phyloP scores from a whole-genome alignment of 2,329 filamentous ascomycete genomes.

The Myriosclerotinia curreyana region DNA sequence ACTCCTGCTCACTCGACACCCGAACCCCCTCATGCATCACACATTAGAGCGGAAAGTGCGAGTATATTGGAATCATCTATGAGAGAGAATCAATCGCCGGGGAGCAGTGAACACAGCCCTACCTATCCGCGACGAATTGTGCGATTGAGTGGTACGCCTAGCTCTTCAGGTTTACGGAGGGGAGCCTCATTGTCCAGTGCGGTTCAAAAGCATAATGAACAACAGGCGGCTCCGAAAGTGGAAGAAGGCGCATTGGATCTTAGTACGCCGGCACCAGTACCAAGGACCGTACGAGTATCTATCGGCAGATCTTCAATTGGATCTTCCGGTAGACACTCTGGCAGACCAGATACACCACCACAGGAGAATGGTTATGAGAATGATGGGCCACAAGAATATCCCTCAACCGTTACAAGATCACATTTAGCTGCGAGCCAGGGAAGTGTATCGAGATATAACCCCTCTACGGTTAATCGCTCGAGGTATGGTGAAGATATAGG shows the following conservation, averaged over 20 bases:
- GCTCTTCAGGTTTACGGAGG: constrained; percentile 33
- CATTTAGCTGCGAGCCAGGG: constrained; percentile 48
- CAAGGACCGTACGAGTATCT: constrained; percentile 35
- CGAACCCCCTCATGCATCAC: constrained; percentile 24
- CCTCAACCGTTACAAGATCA: constrained; percentile 50
- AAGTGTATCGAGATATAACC: constrained; percentile 51
- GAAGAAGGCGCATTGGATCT: constrained; percentile 36
- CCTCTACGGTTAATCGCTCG: constrained; percentile 49
- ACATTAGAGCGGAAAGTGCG: constrained; percentile 27
- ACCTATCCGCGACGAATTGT: constrained; percentile 35
- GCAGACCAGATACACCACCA: constrained; percentile 30
- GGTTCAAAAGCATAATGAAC: constrained; percentile 30
- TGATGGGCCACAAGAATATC: constrained; percentile 34
- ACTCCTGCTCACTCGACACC: constrained; percentile 26
- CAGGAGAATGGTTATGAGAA: constrained; percentile 30
- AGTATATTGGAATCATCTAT: constrained; percentile 13
- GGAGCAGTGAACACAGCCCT: constrained; percentile 32
- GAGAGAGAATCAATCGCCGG: constrained; percentile 25
- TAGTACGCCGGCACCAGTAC: constrained; percentile 37
- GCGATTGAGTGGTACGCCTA: constrained; percentile 38
- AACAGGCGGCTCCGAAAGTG: constrained; percentile 26
- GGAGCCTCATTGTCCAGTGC: constrained; percentile 35
- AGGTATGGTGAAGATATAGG: constrained; percentile 61
- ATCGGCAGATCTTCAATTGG: constrained; percentile 33
- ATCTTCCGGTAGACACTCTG: constrained; percentile 34